Conservation (phyloP, 129 eudicot genomes). For the Flaveria robusta region DNA sequence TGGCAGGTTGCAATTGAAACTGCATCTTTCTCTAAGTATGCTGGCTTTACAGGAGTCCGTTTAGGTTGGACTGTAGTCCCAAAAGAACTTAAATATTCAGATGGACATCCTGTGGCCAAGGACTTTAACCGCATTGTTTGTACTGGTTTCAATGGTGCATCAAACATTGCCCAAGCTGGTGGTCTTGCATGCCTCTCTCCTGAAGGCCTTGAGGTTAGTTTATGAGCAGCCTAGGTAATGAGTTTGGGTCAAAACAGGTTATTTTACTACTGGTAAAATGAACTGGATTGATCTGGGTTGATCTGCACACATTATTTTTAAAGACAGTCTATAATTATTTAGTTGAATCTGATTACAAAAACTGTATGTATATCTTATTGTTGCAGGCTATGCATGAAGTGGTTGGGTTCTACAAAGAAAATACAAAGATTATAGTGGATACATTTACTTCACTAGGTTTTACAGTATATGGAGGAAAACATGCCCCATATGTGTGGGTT, state of each 20-base stretch:
- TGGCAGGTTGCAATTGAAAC: constrained; percentile 93
- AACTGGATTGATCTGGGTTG: neutral
- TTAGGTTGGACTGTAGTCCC: constrained; percentile 98
- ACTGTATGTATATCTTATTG: constrained; percentile 4
- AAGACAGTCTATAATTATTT: neutral
- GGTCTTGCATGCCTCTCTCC: constrained; percentile 89
- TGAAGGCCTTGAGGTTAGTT: constrained; percentile 76
- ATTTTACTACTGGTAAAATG: neutral
- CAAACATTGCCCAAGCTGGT: constrained; percentile 94
- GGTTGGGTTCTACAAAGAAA: constrained; percentile 92
- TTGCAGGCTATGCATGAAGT: constrained; percentile 87
- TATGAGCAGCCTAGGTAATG: neutral
- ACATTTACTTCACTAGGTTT: constrained; percentile 94
- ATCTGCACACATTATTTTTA: neutral
- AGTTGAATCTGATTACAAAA: neutral
- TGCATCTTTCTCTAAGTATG: constrained; percentile 88
- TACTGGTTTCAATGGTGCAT: constrained; percentile 97
- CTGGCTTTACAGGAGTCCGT: constrained; percentile 98
- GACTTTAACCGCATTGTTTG: constrained; percentile 92
- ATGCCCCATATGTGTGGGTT: constrained; percentile 97
- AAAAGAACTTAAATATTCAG: constrained; percentile 74
- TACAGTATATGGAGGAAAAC: constrained; percentile 83
- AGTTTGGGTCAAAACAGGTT: neutral
- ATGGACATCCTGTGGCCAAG: constrained; percentile 89
- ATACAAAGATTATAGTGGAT: constrained; percentile 75